Conservation (phyloP, 1,284 basidiomycete species). For the Meira miltonrushii region DNA sequence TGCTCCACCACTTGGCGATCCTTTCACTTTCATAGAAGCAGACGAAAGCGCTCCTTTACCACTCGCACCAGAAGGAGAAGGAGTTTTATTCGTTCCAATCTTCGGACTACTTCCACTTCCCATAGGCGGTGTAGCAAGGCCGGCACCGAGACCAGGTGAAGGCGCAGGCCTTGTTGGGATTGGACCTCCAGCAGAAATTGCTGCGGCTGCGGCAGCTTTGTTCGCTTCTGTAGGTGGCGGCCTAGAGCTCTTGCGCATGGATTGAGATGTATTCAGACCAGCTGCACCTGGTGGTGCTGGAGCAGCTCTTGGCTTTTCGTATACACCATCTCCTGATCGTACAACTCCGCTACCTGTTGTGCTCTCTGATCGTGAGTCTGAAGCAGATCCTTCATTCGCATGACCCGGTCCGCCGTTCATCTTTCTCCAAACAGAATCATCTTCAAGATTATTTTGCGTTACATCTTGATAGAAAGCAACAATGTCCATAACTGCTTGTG, state of each 20-base stretch:
- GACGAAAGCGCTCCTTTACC: too few relatives aligned
- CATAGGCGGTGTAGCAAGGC: too few relatives aligned
- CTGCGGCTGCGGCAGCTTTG: conserved; percentile 1
- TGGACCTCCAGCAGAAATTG: not conserved
- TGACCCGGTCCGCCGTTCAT: conserved; percentile 27
- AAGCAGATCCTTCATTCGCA: not conserved
- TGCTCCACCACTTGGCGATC: too few relatives aligned
- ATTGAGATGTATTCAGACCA: not conserved
- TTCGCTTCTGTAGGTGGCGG: not conserved
- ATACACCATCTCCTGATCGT: conserved; percentile 8
- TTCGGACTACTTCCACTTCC: too few relatives aligned
- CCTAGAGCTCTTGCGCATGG: not conserved
- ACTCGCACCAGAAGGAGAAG: too few relatives aligned
- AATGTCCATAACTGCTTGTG: conserved; percentile 96
- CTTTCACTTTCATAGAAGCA: too few relatives aligned
- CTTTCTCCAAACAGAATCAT: conserved; percentile 52
- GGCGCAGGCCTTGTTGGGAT: too few relatives aligned
- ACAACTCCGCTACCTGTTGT: conserved; percentile 14
- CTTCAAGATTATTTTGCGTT: conserved; percentile 46
- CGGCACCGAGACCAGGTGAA: too few relatives aligned
- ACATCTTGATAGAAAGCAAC: conserved; percentile 93
- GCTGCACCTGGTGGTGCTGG: conserved; percentile 12
- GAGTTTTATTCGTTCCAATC: too few relatives aligned
- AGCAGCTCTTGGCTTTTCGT: conserved; percentile 17
- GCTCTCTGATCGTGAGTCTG: not conserved